Percentiles rank a stretch among this genome's conserved stretches.
These are phyloP conservation scores for Melanogaster broomeanus DNA, from an alignment of 768 basidiomycete species.

Conservation along the genomic window DNA sequence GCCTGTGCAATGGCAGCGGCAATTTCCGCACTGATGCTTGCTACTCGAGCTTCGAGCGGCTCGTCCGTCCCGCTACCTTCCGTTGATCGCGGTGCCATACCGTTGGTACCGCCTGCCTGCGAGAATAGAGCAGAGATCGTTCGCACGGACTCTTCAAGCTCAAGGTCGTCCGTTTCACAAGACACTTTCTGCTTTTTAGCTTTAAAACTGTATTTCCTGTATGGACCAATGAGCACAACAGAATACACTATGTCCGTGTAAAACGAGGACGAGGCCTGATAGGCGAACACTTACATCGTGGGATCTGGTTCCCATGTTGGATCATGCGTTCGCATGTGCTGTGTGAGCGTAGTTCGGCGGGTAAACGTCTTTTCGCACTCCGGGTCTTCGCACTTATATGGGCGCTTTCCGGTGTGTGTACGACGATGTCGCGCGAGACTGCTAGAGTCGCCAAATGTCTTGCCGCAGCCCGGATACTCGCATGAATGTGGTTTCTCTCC, in stretches of 20 bases:
- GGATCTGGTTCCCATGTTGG: constrained; percentile 85
- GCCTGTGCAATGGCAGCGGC: constrained; percentile 80
- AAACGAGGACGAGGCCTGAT: constrained; percentile 7
- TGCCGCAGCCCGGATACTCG: constrained; percentile 85
- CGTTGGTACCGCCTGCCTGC: constrained; percentile 44
- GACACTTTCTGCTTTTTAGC: constrained; percentile 61
- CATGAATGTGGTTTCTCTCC: constrained; percentile 93
- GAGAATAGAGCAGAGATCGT: constrained; percentile 70
- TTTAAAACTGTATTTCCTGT: constrained; percentile 78
- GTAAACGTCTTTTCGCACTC: constrained; percentile 88
- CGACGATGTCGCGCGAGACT: constrained; percentile 89
- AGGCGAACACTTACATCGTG: constrained; percentile 57
- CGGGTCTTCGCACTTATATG: constrained; percentile 83
- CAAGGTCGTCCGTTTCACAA: constrained; percentile 54
- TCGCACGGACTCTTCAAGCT: constrained; percentile 71
- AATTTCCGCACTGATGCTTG: constrained; percentile 79
- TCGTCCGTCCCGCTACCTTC: constrained; percentile 38
- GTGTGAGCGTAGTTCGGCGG: constrained; percentile 78
- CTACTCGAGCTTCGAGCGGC: constrained; percentile 62
- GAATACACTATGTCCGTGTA: not conserved
- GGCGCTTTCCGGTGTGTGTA: constrained; percentile 84
- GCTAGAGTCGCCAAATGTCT: constrained; percentile 90
- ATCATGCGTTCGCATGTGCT: constrained; percentile 88
- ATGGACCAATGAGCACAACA: constrained; percentile 16
- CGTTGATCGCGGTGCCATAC: constrained; percentile 31